These are phyloP conservation scores for Trypanosoma lewisi DNA, from an alignment of 208 protist genomes.

Conservation along the genomic window DNA sequence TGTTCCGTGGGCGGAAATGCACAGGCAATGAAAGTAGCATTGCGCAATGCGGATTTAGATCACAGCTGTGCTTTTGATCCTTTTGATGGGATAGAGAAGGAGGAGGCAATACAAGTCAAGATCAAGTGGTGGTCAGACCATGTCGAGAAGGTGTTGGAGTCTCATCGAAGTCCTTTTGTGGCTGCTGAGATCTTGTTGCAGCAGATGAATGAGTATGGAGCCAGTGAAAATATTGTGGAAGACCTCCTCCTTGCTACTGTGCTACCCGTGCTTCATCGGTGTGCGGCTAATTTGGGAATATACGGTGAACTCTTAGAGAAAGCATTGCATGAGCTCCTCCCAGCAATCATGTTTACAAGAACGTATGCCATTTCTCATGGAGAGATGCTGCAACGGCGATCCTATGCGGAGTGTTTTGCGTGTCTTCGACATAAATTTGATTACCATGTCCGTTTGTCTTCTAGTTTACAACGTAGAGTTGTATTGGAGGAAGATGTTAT, in stretches of 20 bases:
- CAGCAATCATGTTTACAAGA: slow-evolving; percentile 74
- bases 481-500: slow-evolving; percentile 62
- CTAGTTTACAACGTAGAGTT: slow-evolving; percentile 35
- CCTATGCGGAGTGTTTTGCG: slow-evolving; percentile 76
- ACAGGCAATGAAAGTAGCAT: not conserved
- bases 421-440: slow-evolving; percentile 51
- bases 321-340: slow-evolving; percentile 74
- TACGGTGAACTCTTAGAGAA: slow-evolving; percentile 53
- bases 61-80: slow-evolving; percentile 71
- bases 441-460: slow-evolving; percentile 34
- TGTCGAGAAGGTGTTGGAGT: slow-evolving; percentile 55
- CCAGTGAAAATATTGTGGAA: slow-evolving; percentile 27
- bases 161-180: slow-evolving; percentile 77
- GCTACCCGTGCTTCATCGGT: slow-evolving; percentile 68
- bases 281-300: slow-evolving; percentile 38
- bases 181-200: slow-evolving; percentile 75
- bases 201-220: slow-evolving; percentile 52
- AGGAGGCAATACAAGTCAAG: slow-evolving; percentile 39
- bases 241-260: slow-evolving; percentile 69
- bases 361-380: slow-evolving; percentile 19
- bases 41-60: slow-evolving; percentile 5
- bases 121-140: slow-evolving; percentile 58
- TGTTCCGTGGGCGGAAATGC: not conserved
- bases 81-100: slow-evolving; percentile 48
- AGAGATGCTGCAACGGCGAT: slow-evolving; percentile 23